A percentile compares a stretch with the other conserved stretches of the same genome.
Evolutionary conservation across 163 green algal species (phyloP).

Genomic region (Scenedesmus sp.): DNA sequence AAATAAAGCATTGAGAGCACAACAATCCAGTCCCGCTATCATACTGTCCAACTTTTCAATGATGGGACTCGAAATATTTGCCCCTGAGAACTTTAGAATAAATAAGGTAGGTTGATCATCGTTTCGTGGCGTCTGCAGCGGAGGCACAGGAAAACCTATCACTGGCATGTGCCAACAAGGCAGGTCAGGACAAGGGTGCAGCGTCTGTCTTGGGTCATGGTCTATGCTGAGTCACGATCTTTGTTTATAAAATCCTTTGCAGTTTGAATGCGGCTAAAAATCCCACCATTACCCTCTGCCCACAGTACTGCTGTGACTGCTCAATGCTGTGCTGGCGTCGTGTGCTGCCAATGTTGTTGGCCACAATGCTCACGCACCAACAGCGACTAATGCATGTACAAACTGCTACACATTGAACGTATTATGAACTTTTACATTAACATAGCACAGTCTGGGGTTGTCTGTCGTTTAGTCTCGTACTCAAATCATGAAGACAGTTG

Average conservation of each 20-base stretch:
- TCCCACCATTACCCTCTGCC: neutral
- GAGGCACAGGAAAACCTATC: neutral
- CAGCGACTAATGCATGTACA: neutral
- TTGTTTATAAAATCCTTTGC: neutral
- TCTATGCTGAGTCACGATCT: neutral
- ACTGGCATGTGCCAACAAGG: neutral
- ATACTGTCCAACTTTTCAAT: neutral
- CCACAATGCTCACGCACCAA: neutral
- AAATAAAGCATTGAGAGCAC: neutral
- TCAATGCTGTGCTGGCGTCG: neutral
- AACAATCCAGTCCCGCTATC: neutral
- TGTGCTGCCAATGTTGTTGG: constrained; percentile 9
- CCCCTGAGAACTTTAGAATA: too few relatives aligned
- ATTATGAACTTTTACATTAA: too few relatives aligned
- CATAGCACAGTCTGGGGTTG: too few relatives aligned
- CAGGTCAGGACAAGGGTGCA: neutral
- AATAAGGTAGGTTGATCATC: too few relatives aligned
- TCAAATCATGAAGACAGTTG: too few relatives aligned
- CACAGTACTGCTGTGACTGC: neutral
- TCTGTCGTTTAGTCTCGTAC: too few relatives aligned
- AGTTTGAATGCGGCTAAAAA: neutral
- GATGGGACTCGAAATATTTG: neutral
- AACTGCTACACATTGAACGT: too few relatives aligned
- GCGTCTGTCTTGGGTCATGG: neutral
- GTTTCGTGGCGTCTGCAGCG: neutral